A percentile compares a stretch with the other conserved stretches of the same genome.
Evolutionary conservation across 129 eudicot species (phyloP).

Genomic region (Flaveria brownii): DNA sequence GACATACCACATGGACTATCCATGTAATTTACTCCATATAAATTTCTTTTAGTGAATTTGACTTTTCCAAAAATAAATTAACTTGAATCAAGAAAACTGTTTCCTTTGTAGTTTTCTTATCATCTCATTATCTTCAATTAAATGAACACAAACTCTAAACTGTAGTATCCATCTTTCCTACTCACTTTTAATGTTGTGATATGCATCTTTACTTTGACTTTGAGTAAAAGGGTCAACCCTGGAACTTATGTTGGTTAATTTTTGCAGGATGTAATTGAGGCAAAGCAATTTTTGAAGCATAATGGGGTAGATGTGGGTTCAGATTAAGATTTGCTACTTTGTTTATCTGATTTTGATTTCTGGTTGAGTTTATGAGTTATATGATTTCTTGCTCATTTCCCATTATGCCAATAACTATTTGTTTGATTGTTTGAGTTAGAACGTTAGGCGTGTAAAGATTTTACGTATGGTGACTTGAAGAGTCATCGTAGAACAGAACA

Average conservation of each 20-base stretch:
- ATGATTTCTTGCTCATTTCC: neutral
- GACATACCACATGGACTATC: too few species aligned
- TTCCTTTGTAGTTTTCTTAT: neutral
- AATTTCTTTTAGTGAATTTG: neutral
- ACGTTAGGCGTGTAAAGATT: neutral
- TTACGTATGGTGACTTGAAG: neutral
- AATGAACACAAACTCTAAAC: neutral
- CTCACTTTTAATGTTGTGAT: neutral
- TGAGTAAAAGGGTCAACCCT: neutral
- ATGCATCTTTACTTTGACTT: neutral
- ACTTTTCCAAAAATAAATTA: neutral
- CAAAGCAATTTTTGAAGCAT: conserved; percentile 47
- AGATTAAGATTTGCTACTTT: conserved; percentile 27
- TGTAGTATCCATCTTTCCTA: neutral
- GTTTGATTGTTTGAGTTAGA: neutral
- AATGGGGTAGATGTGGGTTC: conserved; percentile 43
- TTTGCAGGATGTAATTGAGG: conserved; percentile 45
- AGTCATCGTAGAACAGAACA: neutral
- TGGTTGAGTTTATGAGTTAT: neutral
- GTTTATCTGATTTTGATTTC: neutral
- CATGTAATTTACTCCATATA: too few species aligned
- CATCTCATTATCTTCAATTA: neutral
- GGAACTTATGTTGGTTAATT: neutral
- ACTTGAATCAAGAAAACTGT: neutral
- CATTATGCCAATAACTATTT: neutral